Base-by-base conservation (phyloP, 257 asterid genomes). In the Nicotiana knightiana region DNA sequence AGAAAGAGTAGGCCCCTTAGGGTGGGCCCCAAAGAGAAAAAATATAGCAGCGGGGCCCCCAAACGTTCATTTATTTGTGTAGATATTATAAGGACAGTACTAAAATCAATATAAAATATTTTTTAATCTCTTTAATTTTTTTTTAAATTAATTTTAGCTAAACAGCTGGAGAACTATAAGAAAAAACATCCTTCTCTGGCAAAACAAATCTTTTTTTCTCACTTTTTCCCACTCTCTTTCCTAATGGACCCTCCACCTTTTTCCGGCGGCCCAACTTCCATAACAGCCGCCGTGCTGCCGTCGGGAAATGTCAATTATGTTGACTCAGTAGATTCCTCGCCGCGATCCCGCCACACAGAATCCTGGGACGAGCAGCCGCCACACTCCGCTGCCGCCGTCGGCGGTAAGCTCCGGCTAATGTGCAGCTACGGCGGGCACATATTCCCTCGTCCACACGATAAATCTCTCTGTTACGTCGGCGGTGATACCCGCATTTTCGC, bases 361-460 rank as follows among this genome's bases (percentile, higher is more conserved):
- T 89, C 97, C 21, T 93, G 93, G 95, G 98, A 93, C 18, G 89
- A 48, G 6, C 61, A 12, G 67, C 77, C 88, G 39, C 48, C 91
- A 79, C 85, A 89, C 85, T 39, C 88, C 83, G 8, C 90, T 82
- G 17, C 85, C 30, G 11, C 86, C 67, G 3, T 89, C 84, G 26
- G 18, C 3, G n/a, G 30, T 1, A 93, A 93, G 80, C 93, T 96
- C 87, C 97, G 98, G 16, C 90, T 96, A 24, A 94, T 96, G 98
- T 93, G 97, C 88, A 96, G 99, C 88, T 96, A 92, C 66, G 97
- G 97, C 63, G 99, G 99, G 0, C 98, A 93, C 84, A 96, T 96
- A 81, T 86, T 93, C 80, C 99, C 99, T 58, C 97, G 99, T 4
- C 99, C 99, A 0, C 97, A 93, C 86, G 98, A 96, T 46, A 96